phyloP scores from a whole-genome alignment of 352 stramenopile species.

The Phytopythium ostracodes region DNA sequence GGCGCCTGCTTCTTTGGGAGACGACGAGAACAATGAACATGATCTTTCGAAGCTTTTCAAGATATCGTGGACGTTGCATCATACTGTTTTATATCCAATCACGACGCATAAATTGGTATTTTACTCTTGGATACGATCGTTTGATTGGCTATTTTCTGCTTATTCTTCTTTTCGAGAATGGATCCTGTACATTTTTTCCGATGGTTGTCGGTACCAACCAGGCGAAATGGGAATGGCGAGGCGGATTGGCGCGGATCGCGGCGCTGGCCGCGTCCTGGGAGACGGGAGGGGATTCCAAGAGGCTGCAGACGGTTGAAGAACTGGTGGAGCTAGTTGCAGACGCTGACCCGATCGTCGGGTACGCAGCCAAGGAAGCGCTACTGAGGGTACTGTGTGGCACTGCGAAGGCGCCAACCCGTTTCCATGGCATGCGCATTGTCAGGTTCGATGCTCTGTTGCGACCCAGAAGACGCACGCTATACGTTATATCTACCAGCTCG shows the following conservation, averaged over 20 bases:
- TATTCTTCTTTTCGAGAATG: neutral
- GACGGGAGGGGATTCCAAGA: neutral
- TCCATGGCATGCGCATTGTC: neutral
- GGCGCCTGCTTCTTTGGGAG: conserved; percentile 9
- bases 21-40: neutral
- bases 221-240: neutral
- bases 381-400: conserved; percentile 2
- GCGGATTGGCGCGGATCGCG: neutral
- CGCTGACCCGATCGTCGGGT: conserved; percentile 38
- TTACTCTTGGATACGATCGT: neutral
- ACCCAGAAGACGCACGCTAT: too few species aligned
- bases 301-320: conserved; percentile 1
- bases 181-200: neutral
- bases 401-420: neutral
- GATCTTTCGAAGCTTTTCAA: conserved; percentile 22
- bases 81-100: neutral
- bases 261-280: neutral
- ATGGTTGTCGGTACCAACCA: neutral
- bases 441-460: neutral
- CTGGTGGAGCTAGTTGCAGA: conserved; percentile 23
- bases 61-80: conserved; percentile 9
- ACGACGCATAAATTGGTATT: neutral
- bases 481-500: neutral
- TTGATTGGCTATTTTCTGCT: conserved; percentile 1
- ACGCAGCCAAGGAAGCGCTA: conserved; percentile 36